Conservation (phyloP, 345 rosid genomes). For the Lepidium sativum region DNA sequence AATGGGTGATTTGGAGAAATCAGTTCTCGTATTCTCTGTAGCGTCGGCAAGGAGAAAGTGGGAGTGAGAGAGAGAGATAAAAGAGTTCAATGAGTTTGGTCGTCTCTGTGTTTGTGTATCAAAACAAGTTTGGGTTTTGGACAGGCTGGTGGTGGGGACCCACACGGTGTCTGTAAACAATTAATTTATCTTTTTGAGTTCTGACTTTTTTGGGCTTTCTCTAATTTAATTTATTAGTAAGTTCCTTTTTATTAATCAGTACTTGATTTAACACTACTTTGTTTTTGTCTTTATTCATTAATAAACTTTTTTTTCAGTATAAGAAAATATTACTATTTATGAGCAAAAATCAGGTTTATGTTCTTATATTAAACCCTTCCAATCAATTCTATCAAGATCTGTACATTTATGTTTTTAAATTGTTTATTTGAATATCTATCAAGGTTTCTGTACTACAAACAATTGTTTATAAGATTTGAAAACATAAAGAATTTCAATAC, state of each 20-base stretch:
- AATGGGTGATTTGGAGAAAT: background rate
- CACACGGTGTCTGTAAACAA: slow-evolving; percentile 20
- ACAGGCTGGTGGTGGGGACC: slow-evolving; percentile 33
- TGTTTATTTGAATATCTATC: background rate
- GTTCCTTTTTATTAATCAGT: background rate
- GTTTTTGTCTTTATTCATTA: background rate
- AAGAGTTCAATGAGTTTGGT: background rate
- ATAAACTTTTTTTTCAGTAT: background rate
- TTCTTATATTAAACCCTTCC: background rate
- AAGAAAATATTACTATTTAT: background rate
- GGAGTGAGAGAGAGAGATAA: slow-evolving; percentile 9
- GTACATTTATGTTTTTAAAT: background rate
- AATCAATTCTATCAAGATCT: background rate
- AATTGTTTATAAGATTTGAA: background rate
- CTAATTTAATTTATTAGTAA: background rate
- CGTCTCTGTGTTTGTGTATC: slow-evolving; percentile 6
- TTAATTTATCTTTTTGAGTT: slow-evolving; percentile 7
- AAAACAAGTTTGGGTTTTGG: slow-evolving; percentile 21
- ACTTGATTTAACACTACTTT: background rate
- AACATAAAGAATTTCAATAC: background rate
- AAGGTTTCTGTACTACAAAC: background rate
- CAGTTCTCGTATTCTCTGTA: background rate
- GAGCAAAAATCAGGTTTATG: background rate
- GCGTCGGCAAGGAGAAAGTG: slow-evolving; percentile 19
- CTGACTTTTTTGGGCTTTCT: slow-evolving; percentile 17